A percentile compares a stretch with the other conserved stretches of the same genome.
Evolutionary conservation across 805 yeast species (phyloP).

Genomic region (Wickerhamomyces chaumierensis): DNA sequence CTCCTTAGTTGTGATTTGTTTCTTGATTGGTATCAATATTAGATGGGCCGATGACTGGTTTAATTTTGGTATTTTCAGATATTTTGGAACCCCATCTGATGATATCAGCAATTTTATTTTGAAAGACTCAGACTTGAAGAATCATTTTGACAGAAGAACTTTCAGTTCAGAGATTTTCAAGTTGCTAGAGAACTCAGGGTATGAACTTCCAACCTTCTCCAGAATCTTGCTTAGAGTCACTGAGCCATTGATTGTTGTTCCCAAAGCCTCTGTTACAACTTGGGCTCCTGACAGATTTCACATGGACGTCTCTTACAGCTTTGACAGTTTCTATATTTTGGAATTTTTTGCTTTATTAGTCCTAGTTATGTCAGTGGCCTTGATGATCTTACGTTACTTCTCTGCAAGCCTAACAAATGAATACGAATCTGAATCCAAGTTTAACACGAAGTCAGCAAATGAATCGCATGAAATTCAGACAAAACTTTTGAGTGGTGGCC

Average conservation of each 20-base stretch:
- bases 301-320: slow-evolving; percentile 24
- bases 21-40: slow-evolving; percentile 20
- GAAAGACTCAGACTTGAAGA: slow-evolving; percentile 2
- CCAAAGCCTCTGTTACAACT: background rate
- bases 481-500: slow-evolving; percentile 39
- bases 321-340: slow-evolving; percentile 39
- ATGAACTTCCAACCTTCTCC: slow-evolving; percentile 2
- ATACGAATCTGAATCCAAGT: slow-evolving; percentile 9
- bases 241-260: slow-evolving; percentile 18
- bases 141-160: slow-evolving; percentile 11
- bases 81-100: background rate
- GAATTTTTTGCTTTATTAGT: slow-evolving; percentile 43
- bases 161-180: slow-evolving; percentile 12
- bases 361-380: slow-evolving; percentile 17
- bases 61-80: background rate
- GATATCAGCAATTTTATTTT: background rate
- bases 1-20: slow-evolving; percentile 16
- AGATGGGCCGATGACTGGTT: slow-evolving; percentile 23
- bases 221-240: slow-evolving; percentile 13
- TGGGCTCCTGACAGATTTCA: slow-evolving; percentile 6
- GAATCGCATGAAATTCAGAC: slow-evolving; percentile 18
- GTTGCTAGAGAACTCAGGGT: slow-evolving; percentile 1
- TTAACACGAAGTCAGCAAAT: slow-evolving; percentile 6
- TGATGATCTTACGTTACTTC: slow-evolving; percentile 23
- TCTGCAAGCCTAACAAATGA: slow-evolving; percentile 15